Evolutionary conservation across 164 flowering plant species (phyloP).

Genomic region (Euptelea pleiosperma): DNA sequence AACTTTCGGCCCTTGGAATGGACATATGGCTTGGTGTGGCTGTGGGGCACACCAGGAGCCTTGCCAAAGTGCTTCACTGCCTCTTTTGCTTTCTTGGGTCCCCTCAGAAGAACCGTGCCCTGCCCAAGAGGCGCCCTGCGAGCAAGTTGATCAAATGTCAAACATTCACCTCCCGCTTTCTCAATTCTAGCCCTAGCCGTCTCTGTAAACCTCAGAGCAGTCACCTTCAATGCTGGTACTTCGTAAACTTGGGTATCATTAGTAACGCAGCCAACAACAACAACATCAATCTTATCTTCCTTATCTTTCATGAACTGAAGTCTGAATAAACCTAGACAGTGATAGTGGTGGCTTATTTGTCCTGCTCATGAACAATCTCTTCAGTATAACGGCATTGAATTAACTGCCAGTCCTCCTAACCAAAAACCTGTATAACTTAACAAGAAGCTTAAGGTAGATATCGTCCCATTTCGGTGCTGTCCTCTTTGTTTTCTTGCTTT

Average conservation of each 20-base stretch:
- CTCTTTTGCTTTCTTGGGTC: conserved; percentile 23
- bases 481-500: too few relatives aligned
- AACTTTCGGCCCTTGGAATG: conserved; percentile 26
- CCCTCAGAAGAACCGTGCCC: conserved; percentile 29
- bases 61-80: too few relatives aligned
- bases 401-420: conserved; percentile 25
- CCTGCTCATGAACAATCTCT: conserved; percentile 27
- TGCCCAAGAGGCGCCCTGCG: conserved; percentile 27
- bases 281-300: conserved; percentile 24
- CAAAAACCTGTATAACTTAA: conserved; percentile 27
- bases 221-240: conserved; percentile 26
- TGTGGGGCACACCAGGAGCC: conserved; percentile 25
- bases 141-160: too few relatives aligned
- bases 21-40: conserved; percentile 25
- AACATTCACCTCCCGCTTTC: too few relatives aligned
- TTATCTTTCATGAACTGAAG: conserved; percentile 23
- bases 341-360: conserved; percentile 20
- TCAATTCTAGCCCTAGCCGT: too few relatives aligned
- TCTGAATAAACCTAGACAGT: conserved; percentile 18
- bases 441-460: too few relatives aligned
- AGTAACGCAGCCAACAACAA: conserved; percentile 22
- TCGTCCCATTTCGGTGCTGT: too few relatives aligned
- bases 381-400: conserved; percentile 23
- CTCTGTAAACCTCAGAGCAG: too few relatives aligned
- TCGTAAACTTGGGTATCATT: conserved; percentile 24